phyloP scores from a whole-genome alignment of 192 early-diverging fungal genomes.

The Funneliformis geosporum region DNA sequence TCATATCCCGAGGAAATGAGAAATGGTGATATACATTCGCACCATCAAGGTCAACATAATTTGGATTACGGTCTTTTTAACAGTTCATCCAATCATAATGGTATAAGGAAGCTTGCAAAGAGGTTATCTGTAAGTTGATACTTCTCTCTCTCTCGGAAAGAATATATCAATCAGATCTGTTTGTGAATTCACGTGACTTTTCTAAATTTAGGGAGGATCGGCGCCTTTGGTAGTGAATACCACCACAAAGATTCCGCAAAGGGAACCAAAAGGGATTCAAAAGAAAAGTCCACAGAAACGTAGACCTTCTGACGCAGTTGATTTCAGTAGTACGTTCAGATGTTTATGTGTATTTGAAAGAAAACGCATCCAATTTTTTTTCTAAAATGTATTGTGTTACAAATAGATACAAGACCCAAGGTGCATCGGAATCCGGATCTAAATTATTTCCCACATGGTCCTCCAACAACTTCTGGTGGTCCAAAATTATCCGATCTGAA shows the following conservation, averaged over 20 bases:
- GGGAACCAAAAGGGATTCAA: background rate
- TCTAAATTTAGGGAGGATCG: background rate
- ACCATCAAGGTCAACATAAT: background rate
- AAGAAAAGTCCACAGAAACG: constrained; percentile 21
- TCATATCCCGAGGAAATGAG: background rate
- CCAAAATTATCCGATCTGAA: background rate
- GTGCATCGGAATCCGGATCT: background rate
- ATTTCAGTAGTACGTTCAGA: background rate
- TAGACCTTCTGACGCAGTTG: constrained; percentile 18
- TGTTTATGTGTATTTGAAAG: background rate
- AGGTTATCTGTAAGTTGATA: background rate
- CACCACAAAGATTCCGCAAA: background rate
- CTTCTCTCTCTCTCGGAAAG: background rate
- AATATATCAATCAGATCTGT: background rate
- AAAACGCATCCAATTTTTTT: no score
- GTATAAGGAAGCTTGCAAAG: background rate
- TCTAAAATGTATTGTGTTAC: background rate
- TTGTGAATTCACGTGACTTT: background rate
- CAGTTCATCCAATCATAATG: background rate
- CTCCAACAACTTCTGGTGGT: background rate
- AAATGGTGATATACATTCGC: constrained; percentile 5
- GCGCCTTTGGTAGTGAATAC: background rate
- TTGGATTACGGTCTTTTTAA: background rate
- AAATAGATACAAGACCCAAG: background rate
- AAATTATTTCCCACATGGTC: background rate